Evolutionary conservation across 305 asterid species (phyloP).

Genomic region (Striga hermonthica): DNA sequence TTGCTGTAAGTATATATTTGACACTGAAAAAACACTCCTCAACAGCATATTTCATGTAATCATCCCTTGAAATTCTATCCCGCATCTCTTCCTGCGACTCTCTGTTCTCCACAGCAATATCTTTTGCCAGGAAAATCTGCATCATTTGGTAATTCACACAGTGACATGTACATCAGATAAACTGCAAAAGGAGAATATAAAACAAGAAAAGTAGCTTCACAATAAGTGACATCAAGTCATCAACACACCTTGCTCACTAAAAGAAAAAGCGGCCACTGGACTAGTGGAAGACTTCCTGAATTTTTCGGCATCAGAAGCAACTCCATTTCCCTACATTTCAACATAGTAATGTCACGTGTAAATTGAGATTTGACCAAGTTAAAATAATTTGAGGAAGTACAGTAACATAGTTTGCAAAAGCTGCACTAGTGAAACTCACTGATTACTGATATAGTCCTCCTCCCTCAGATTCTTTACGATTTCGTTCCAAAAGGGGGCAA

Average conservation of each 20-base stretch:
- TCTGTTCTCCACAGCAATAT: conserved; percentile 76
- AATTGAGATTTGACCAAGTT: conserved; percentile 16
- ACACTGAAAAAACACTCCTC: conserved; percentile 72
- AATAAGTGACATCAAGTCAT: conserved; percentile 24
- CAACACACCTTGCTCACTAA: conserved; percentile 79
- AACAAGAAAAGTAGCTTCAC: conserved; percentile 18
- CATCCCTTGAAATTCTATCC: conserved; percentile 93
- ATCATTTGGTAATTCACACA: conserved; percentile 20
- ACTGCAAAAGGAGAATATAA: conserved; percentile 20
- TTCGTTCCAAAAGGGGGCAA: conserved; percentile 98
- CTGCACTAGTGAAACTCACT: conserved; percentile 50
- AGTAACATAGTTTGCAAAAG: conserved; percentile 27
- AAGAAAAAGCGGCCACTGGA: conserved; percentile 98
- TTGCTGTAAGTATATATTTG: conserved; percentile 62
- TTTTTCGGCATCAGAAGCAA: conserved; percentile 91
- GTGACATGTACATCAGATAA: conserved; percentile 24
- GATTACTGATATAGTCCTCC: conserved; percentile 75
- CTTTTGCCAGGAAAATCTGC: conserved; percentile 88
- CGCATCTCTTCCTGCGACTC: conserved; percentile 86
- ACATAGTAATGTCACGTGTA: conserved; percentile 28
- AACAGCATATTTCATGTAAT: conserved; percentile 95
- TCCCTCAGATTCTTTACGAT: conserved; percentile 83
- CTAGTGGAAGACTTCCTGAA: conserved; percentile 58
- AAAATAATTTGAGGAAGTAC: conserved; percentile 23
- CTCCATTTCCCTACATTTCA: conserved; percentile 73